phyloP scores from a whole-genome alignment of 2,329 filamentous ascomycete genomes.

The Phialophora verrucosa region DNA sequence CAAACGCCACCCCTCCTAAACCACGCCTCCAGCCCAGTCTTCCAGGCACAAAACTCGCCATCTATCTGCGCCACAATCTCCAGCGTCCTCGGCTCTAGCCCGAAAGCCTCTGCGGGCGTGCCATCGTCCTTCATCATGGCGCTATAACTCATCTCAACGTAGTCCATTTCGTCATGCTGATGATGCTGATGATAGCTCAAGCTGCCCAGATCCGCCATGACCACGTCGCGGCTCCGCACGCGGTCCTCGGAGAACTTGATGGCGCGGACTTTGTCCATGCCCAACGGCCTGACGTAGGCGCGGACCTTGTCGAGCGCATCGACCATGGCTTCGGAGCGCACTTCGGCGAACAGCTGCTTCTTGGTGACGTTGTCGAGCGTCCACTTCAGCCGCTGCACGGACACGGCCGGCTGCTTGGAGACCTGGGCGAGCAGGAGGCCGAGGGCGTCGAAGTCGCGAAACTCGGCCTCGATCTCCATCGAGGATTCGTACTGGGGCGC shows the following conservation, averaged over 20 bases:
- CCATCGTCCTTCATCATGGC: not conserved
- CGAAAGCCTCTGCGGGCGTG: slow-evolving; percentile 10
- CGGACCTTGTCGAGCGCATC: slow-evolving; percentile 26
- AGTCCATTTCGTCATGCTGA: slow-evolving; percentile 8
- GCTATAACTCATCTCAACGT: not conserved
- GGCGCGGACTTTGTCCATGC: slow-evolving; percentile 25
- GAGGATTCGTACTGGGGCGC: slow-evolving; percentile 18
- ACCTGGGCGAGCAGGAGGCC: slow-evolving; percentile 18
- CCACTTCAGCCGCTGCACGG: slow-evolving; percentile 20
- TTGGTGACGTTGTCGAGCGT: slow-evolving; percentile 18
- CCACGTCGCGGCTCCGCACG: not conserved
- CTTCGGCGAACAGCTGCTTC: not conserved
- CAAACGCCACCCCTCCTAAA: slow-evolving; percentile 23
- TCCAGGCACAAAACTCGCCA: slow-evolving; percentile 26
- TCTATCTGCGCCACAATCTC: slow-evolving; percentile 22
- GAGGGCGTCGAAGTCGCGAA: slow-evolving; percentile 23
- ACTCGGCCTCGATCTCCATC: slow-evolving; percentile 22
- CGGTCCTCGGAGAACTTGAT: slow-evolving; percentile 15
- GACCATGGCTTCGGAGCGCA: slow-evolving; percentile 20
- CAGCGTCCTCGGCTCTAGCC: slow-evolving; percentile 20
- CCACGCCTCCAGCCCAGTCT: slow-evolving; percentile 25
- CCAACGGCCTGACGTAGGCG: slow-evolving; percentile 22
- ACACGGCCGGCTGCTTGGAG: slow-evolving; percentile 20
- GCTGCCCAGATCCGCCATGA: slow-evolving; percentile 5
- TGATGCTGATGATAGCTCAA: not conserved